Evolutionary conservation across 768 basidiomycete genomes (phyloP).

Genomic region (Boletus reticuloceps): DNA sequence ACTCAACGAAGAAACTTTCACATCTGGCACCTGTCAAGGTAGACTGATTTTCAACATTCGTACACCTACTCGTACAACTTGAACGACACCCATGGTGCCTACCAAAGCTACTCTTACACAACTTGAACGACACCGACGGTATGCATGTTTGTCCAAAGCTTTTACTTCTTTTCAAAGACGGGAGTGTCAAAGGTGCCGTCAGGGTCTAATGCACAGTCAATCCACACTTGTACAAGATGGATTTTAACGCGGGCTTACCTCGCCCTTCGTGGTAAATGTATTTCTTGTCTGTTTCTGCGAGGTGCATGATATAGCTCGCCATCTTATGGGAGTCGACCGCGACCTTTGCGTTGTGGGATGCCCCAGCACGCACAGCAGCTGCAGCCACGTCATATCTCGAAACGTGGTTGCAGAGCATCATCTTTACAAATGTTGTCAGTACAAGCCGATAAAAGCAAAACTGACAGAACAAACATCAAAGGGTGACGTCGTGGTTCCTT

Average conservation of each 20-base stretch:
- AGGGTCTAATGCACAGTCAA: conserved; percentile 26
- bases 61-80: too few species aligned
- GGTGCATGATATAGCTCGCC: conserved; percentile 57
- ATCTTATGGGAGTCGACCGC: conserved; percentile 57
- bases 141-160: not conserved
- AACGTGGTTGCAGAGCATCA: conserved; percentile 72
- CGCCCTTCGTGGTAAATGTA: conserved; percentile 59
- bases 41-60: too few species aligned
- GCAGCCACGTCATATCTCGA: conserved; percentile 67
- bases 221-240: not conserved
- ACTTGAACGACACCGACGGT: not conserved
- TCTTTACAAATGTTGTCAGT: conserved; percentile 35
- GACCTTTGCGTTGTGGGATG: conserved; percentile 49
- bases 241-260: conserved; percentile 37
- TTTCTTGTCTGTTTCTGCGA: conserved; percentile 57
- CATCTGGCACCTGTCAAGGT: too few species aligned
- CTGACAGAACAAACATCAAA: conserved; percentile 52
- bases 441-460: not conserved
- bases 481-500: conserved; percentile 81
- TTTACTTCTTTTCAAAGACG: conserved; percentile 28
- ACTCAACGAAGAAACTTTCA: too few species aligned
- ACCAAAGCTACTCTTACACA: conserved; percentile 8
- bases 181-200: conserved; percentile 46
- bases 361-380: conserved; percentile 56
- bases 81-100: too few species aligned